Conservation (phyloP, 1,284 basidiomycete species). For the Rhodotorula glutinis region DNA sequence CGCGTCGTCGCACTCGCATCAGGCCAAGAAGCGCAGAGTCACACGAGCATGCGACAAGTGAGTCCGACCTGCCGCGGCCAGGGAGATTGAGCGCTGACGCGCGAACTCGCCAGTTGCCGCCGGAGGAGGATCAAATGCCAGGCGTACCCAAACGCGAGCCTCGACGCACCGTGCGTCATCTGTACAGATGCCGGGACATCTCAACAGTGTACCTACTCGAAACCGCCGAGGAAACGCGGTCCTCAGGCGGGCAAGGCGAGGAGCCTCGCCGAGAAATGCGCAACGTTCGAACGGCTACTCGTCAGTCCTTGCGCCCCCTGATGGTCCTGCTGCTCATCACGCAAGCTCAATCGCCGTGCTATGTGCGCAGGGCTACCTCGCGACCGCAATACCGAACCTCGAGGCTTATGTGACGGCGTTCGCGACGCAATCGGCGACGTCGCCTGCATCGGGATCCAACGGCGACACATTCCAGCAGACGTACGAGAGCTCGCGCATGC, state of each 20-base stretch:
- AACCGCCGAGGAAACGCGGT: conserved; percentile 30
- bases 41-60: conserved; percentile 36
- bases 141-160: conserved; percentile 5
- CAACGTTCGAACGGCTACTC: conserved; percentile 23
- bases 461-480: conserved; percentile 1
- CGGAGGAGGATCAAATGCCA: conserved; percentile 32
- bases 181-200: conserved; percentile 26
- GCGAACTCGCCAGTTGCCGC: conserved; percentile 7
- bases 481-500: conserved; percentile 4
- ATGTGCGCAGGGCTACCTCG: conserved; percentile 28
- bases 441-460: not conserved
- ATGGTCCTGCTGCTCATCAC: too few species aligned
- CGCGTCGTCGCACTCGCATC: not conserved
- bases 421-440: not conserved
- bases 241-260: conserved; percentile 29
- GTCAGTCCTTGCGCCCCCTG: too few species aligned
- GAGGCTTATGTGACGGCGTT: conserved; percentile 11
- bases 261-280: conserved; percentile 21
- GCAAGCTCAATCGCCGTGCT: too few species aligned
- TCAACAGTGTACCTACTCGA: conserved; percentile 23
- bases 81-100: too few species aligned
- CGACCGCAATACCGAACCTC: conserved; percentile 16
- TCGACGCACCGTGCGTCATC: conserved; percentile 32
- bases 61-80: too few species aligned
- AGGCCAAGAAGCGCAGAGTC: conserved; percentile 29